Evolutionary conservation across 805 yeast genomes (phyloP).

Genomic region (Sugiyamaella mastotermitis): DNA sequence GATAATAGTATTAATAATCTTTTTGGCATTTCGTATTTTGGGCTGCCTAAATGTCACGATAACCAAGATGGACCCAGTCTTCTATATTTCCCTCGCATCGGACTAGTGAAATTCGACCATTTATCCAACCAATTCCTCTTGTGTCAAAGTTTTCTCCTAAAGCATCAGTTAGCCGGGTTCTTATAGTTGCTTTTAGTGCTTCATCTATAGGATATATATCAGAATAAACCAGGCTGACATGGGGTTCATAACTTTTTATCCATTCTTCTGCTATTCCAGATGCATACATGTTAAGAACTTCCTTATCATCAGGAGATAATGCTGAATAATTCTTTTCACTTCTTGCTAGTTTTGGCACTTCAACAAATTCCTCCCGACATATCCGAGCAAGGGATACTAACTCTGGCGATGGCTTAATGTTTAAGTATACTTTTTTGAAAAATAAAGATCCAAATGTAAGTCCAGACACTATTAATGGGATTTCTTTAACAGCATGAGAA

Average conservation of each 20-base stretch:
- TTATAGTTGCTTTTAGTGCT: constrained; percentile 58
- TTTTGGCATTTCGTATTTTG: too few species aligned
- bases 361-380: constrained; percentile 32
- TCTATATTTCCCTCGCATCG: constrained; percentile 65
- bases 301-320: constrained; percentile 23
- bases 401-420: constrained; percentile 40
- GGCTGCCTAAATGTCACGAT: constrained; percentile 28
- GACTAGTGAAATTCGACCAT: constrained; percentile 63
- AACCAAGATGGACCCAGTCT: constrained; percentile 62
- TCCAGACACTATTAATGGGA: constrained; percentile 37
- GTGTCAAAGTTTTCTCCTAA: constrained; percentile 42
- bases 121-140: constrained; percentile 52
- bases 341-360: constrained; percentile 20
- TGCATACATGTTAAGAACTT: constrained; percentile 28
- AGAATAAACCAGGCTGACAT: constrained; percentile 65
- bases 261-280: constrained; percentile 48
- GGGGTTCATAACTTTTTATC: constrained; percentile 59
- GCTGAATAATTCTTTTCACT: constrained; percentile 23
- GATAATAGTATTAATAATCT: too few species aligned
- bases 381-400: constrained; percentile 44
- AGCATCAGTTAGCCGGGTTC: constrained; percentile 59
- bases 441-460: constrained; percentile 43
- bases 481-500: constrained; percentile 34
- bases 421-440: constrained; percentile 50
- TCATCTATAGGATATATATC: constrained; percentile 58